Base-by-base conservation (phyloP, 73 alveolate genomes). In the Tetrahymena malaccensis region DNA sequence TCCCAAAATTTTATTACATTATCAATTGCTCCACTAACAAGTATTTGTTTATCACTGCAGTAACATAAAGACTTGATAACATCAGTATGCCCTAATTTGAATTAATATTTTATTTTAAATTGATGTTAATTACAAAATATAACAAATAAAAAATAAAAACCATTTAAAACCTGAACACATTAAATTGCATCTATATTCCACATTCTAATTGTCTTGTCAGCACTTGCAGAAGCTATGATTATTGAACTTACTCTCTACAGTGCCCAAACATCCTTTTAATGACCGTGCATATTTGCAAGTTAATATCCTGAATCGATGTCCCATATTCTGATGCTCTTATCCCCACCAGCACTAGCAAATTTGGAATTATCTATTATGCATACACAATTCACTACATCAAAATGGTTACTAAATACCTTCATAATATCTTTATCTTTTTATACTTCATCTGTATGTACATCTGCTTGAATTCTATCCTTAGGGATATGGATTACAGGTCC, bases 241-340 rank as follows among this genome's bases (percentile, higher is more conserved):
- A 85, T 83, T 34, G 93, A 94, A 85, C 93, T 94, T 37, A 94
- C 85, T 40, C 93, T 94, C 7, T 43, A 12, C n/a, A 94, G 27
- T 34, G 95, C 94, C 96, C 96, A 94, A 0, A 94, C 95, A 94
- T 94, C 96, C 34, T 94, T 94, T 85, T 85, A 84, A 94, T 94
- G 96, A 15, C 93, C 96, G 40, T 94, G 93, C 94, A 94, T 83
- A 16, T 94, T 44, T 16, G 95, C 96, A 21, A 94, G 93, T 84
- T 94, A 55, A 25, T 85, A 84, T 38, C 96, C 96, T 35, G 95
- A 56, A 34, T 94, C 96, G 7, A 94, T 84, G 85, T 94, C 95
- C 96, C 96, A 94, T 84, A 94, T 33, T 85, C 85, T 94, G 1
- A 94, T 84, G 13, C 40, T 43, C 34, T 94, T 94, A 11, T 94